phyloP scores from a whole-genome alignment of 768 basidiomycete species.

The Hygrocybe punicea region DNA sequence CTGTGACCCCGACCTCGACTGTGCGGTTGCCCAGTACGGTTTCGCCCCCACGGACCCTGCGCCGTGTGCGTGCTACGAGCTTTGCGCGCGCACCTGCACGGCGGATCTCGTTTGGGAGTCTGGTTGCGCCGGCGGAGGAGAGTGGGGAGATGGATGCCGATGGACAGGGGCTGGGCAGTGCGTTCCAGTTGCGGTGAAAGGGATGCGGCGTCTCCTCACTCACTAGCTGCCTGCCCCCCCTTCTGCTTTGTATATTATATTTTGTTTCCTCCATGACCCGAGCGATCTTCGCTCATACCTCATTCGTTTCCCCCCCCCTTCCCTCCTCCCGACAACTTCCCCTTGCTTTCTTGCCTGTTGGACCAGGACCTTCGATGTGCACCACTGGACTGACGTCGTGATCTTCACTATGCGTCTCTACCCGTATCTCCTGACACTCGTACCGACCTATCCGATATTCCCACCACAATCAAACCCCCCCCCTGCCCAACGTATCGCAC shows the following conservation, averaged over 20 bases:
- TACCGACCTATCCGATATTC: too few relatives aligned
- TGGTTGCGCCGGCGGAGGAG: slow-evolving; percentile 39
- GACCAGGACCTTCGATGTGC: too few relatives aligned
- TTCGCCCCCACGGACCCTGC: slow-evolving; percentile 43
- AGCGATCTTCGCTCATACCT: neutral
- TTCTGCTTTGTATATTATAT: neutral
- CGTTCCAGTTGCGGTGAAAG: slow-evolving; percentile 62
- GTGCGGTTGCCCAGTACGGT: slow-evolving; percentile 10
- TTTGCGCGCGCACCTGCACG: slow-evolving; percentile 45
- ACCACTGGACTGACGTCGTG: too few relatives aligned
- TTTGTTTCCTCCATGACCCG: neutral
- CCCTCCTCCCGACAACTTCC: too few relatives aligned
- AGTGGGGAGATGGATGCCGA: slow-evolving; percentile 33
- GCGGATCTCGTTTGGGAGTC: slow-evolving; percentile 65
- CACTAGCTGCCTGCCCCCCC: too few relatives aligned
- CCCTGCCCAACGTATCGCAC: too few relatives aligned
- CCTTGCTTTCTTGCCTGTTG: too few relatives aligned
- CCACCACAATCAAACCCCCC: too few relatives aligned
- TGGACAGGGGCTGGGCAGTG: slow-evolving; percentile 55
- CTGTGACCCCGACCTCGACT: slow-evolving; percentile 8
- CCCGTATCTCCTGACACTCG: too few relatives aligned
- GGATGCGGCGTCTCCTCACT: slow-evolving; percentile 1
- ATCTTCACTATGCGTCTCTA: too few relatives aligned
- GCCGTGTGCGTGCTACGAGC: slow-evolving; percentile 52
- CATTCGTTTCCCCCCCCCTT: too few relatives aligned